phyloP scores from a whole-genome alignment of 768 basidiomycete genomes.

The Amanita pallidorosea region DNA sequence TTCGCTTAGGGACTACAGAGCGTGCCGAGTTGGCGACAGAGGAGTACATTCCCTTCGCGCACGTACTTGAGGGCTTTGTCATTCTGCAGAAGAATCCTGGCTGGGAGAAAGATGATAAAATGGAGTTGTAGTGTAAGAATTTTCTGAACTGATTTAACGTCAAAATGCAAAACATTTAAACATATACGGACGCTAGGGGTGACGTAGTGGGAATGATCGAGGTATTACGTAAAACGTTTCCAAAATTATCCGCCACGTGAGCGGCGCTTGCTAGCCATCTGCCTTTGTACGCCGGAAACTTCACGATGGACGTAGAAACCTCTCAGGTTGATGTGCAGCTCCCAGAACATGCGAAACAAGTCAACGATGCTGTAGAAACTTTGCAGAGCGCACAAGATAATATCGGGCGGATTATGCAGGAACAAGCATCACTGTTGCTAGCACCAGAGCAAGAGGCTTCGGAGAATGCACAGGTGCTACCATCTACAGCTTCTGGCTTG shows the following conservation, averaged over 20 bases:
- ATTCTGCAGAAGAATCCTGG: constrained; percentile 89
- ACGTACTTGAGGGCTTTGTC: constrained; percentile 88
- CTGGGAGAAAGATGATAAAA: constrained; percentile 78
- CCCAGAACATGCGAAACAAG: neutral
- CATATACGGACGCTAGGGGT: no score
- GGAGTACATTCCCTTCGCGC: constrained; percentile 86
- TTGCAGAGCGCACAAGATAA: neutral
- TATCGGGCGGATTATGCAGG: neutral
- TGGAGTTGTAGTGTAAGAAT: constrained; percentile 45
- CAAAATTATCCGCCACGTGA: no score
- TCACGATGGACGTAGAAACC: neutral
- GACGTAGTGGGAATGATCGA: no score
- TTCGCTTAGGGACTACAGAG: constrained; percentile 89
- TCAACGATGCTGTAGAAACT: neutral
- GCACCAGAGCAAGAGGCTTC: neutral
- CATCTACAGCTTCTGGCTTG: neutral
- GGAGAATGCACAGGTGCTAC: neutral
- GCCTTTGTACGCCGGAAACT: no score
- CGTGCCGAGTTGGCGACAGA: constrained; percentile 95
- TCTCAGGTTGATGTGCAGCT: neutral
- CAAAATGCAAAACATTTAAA: no score
- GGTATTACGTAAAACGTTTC: no score
- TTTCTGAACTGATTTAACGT: no score
- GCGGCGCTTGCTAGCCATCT: no score
- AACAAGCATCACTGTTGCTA: neutral